Base-by-base conservation (phyloP, 352 stramenopile species). In the Thraustotheca clavata region DNA sequence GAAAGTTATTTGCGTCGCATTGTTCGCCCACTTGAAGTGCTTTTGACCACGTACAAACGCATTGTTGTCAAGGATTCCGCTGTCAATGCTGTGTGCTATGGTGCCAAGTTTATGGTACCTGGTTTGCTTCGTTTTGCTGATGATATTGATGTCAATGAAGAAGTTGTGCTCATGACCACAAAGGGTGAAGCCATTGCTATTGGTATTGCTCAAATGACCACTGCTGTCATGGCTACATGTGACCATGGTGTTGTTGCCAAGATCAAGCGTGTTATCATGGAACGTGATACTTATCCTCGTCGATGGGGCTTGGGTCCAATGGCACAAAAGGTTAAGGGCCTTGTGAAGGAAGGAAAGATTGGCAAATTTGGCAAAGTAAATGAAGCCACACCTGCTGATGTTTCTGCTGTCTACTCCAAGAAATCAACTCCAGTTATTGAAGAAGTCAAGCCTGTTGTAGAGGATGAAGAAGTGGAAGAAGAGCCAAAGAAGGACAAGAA, bases 251-350 rank as follows among this genome's bases (percentile, higher is more conserved):
- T 98, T 8, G 97, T 99, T 9, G 96, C 96, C 36, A 99, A 99
- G 87, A 99, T 99, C 74, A 99, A 99, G 82, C 91, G 97, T 49
- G 97, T 99, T 29, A 99, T 99, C 74, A 99, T 99, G 97, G 97
- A 99, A 86, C 80, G 97, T 35, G 97, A 99, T 84, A 99, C 94
- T 49, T 99, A 99, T 74, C 97, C 97, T 31, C 86, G 97, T 71
- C 84, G 96, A 60, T 99, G 97, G 97, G 97, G 97, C 61, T 78
- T 99, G 63, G 97, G 97, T 20, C 97, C 97, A 2, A 98, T 99
- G 85, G 97, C 97, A 3, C 90, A 98, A 71, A 98, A 98, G 75
- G 98, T 99, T 71, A 99, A 99, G 87, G 81, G 78, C 11, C 80
- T 99, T 11, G 97, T 99, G 24, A 97, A 97, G 73, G 88, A 93